These are phyloP conservation scores for Rhodotorula taiwanensis DNA, from an alignment of 768 basidiomycete species.

Conservation along the genomic window DNA sequence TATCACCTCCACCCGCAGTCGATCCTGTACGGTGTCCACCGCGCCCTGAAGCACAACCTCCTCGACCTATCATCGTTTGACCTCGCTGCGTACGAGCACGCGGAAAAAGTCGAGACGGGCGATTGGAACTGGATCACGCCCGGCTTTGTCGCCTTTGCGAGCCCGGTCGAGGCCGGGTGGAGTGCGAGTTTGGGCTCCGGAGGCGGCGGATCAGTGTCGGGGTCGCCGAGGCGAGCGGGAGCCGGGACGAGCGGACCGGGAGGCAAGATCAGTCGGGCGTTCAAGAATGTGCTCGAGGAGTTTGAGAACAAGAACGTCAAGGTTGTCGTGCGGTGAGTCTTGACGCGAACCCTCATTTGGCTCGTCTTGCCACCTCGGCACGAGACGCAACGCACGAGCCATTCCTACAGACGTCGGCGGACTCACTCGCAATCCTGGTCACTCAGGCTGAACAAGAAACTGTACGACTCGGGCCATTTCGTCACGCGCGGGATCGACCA, in stretches of 20 bases:
- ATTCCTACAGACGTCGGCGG: too few species aligned
- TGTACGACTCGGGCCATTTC: conserved; percentile 79
- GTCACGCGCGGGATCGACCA: conserved; percentile 78
- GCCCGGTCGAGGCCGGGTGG: conserved; percentile 57
- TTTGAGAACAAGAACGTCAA: conserved; percentile 81
- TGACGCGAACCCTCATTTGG: not conserved
- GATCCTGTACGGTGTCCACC: conserved; percentile 85
- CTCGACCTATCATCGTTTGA: conserved; percentile 58
- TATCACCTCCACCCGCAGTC: conserved; percentile 90
- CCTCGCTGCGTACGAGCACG: conserved; percentile 84
- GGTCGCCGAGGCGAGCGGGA: conserved; percentile 7
- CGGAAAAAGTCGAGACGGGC: conserved; percentile 90
- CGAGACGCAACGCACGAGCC: too few species aligned
- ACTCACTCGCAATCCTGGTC: too few species aligned
- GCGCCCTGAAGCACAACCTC: conserved; percentile 43
- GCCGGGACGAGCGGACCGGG: not conserved
- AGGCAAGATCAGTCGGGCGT: conserved; percentile 60
- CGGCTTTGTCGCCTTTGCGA: conserved; percentile 52
- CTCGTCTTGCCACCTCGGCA: too few species aligned
- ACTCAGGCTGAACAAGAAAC: conserved; percentile 73
- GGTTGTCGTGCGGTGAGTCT: conserved; percentile 58
- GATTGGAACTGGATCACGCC: conserved; percentile 79
- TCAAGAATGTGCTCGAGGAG: conserved; percentile 84
- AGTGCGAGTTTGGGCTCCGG: not conserved
- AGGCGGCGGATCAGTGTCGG: not conserved